Conservation (phyloP, 176 grass and related monocot species). For the Themeda triandra region DNA sequence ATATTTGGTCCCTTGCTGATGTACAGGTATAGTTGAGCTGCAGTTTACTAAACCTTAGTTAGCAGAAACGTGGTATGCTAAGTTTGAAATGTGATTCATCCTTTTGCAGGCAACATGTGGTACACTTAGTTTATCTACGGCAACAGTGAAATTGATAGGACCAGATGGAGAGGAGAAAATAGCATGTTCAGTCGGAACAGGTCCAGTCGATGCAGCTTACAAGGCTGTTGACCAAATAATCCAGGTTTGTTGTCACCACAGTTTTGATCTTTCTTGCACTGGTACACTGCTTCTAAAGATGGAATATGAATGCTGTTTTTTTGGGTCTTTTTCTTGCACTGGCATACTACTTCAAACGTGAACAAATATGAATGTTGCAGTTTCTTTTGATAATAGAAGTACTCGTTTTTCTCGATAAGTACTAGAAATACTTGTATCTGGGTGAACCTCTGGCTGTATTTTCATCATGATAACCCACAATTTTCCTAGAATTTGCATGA, state of each 20-base stretch:
- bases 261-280: conserved; percentile 1
- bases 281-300: not conserved
- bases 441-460: not conserved
- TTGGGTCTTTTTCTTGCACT: not conserved
- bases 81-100: not conserved
- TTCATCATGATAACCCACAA: not conserved
- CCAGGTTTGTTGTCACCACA: conserved; percentile 39
- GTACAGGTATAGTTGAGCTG: conserved; percentile 57
- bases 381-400: not conserved
- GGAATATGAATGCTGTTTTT: not conserved
- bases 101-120: conserved; percentile 75
- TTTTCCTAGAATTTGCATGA: not conserved
- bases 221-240: conserved; percentile 93
- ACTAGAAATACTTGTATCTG: not conserved
- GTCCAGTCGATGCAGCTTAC: conserved; percentile 97
- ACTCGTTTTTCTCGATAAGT: not conserved
- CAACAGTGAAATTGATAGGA: conserved; percentile 84
- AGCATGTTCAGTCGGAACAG: conserved; percentile 73
- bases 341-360: not conserved
- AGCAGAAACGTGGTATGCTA: not conserved
- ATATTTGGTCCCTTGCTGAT: conserved; percentile 91
- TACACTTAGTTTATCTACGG: conserved; percentile 83
- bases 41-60: not conserved
- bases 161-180: conserved; percentile 78
- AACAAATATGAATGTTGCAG: not conserved